These are phyloP conservation scores for Aureobasidium sp. DNA, from an alignment of 2,329 filamentous ascomycete species.

Conservation along the genomic window DNA sequence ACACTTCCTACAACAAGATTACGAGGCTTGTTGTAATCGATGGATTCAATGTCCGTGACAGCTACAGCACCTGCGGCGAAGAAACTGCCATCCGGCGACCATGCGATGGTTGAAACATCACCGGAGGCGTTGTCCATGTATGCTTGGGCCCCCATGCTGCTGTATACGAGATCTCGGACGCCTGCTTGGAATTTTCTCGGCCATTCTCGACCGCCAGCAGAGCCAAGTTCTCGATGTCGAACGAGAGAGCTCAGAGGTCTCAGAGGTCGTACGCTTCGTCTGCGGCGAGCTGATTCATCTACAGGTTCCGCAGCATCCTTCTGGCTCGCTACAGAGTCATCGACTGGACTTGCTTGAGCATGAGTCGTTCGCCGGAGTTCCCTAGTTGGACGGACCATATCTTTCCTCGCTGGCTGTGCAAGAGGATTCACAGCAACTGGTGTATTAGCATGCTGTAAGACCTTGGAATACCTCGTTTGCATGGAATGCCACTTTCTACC, in stretches of 20 bases:
- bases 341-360: not conserved
- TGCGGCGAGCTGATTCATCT: not conserved
- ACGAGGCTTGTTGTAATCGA: constrained; percentile 52
- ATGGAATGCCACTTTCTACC: not conserved
- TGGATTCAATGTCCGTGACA: constrained; percentile 45
- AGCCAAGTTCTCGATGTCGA: constrained; percentile 2
- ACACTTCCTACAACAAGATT: constrained; percentile 49
- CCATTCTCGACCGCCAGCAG: not conserved
- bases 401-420: not conserved
- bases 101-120: constrained; percentile 49
- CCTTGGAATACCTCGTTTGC: not conserved
- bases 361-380: not conserved
- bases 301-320: not conserved
- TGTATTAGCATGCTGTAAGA: not conserved
- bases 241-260: not conserved
- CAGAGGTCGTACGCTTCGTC: not conserved
- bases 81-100: constrained; percentile 44
- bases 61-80: constrained; percentile 52
- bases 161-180: constrained; percentile 10
- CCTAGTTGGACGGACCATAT: not conserved
- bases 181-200: not conserved
- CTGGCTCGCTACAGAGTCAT: not conserved
- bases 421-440: no score
- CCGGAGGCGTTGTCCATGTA: constrained; percentile 51
- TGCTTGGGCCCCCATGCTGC: constrained; percentile 35